A percentile compares a stretch with the other conserved stretches of the same genome.
phyloP scores from a whole-genome alignment of 441 rosid species.

The Hura crepitans region DNA sequence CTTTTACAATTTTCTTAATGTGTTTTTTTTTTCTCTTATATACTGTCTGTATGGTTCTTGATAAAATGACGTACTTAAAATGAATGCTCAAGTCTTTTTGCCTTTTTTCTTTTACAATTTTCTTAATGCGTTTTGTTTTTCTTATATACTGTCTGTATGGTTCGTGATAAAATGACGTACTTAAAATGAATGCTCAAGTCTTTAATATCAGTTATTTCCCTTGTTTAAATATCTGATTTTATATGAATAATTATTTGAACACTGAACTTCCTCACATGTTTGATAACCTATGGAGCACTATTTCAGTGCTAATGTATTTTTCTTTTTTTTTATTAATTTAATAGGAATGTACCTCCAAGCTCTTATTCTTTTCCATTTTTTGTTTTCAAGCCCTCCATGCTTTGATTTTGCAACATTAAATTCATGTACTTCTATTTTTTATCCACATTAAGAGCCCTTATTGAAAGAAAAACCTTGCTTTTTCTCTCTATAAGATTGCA shows the following conservation, averaged over 20 bases:
- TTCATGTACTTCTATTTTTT: too few relatives aligned
- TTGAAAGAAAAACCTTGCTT: too few relatives aligned
- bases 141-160: conserved; percentile 26
- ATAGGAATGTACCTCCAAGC: too few relatives aligned
- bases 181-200: not conserved
- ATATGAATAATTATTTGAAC: not conserved
- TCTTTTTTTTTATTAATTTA: too few relatives aligned
- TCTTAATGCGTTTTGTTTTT: not conserved
- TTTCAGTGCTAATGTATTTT: too few relatives aligned
- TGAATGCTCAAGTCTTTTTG: not conserved
- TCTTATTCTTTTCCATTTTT: too few relatives aligned
- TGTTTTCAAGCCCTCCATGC: too few relatives aligned
- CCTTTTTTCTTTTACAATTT: too few relatives aligned
- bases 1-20: too few relatives aligned
- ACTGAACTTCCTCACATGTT: not conserved
- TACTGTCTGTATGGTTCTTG: conserved; percentile 29
- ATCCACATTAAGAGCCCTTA: too few relatives aligned
- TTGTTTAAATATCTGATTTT: not conserved
- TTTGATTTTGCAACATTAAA: too few relatives aligned
- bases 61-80: conserved; percentile 22
- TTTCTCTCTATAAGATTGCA: too few relatives aligned
- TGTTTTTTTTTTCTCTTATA: not conserved
- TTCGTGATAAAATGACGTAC: conserved; percentile 24
- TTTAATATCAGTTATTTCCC: not conserved
- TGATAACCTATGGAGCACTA: not conserved